Percentiles rank a stretch among this genome's conserved stretches.
Evolutionary conservation across 495 filamentous ascomycete species (phyloP).

Genomic region (Podospora pseudopauciseta): DNA sequence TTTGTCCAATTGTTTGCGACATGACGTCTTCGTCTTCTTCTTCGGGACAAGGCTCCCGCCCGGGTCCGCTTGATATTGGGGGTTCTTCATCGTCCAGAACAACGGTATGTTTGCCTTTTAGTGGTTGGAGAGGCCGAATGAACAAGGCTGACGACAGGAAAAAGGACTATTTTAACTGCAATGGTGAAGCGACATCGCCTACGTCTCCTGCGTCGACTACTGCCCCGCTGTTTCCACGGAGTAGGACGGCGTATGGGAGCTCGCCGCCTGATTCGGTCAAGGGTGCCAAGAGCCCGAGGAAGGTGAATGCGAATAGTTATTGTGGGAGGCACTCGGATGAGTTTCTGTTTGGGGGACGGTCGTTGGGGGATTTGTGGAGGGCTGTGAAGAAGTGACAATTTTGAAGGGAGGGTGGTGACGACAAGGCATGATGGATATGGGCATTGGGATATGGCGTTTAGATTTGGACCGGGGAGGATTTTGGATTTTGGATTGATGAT

Average conservation of each 20-base stretch:
- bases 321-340: conserved; percentile 36
- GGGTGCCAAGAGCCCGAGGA: conserved; percentile 8
- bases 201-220: background rate
- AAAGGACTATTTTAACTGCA: background rate
- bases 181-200: background rate
- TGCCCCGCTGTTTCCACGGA: background rate
- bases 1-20: background rate
- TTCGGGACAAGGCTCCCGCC: conserved; percentile 5
- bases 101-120: background rate
- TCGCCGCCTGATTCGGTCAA: conserved; percentile 1
- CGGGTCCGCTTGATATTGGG: background rate
- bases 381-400: conserved; percentile 11
- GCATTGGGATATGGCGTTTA: background rate
- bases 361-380: conserved; percentile 29
- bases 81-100: background rate
- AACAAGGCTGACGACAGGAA: background rate
- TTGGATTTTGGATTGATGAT: conserved; percentile 2
- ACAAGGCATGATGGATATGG: background rate
- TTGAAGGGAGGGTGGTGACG: too few species aligned
- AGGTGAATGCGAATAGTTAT: conserved; percentile 36
- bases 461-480: background rate
- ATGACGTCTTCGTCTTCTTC: conserved; percentile 7
- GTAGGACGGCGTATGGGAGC: background rate
- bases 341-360: conserved; percentile 32
- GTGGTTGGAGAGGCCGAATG: background rate